These are phyloP conservation scores for Epichloe sp. DNA, from an alignment of 2,329 filamentous ascomycete species.

Conservation along the genomic window DNA sequence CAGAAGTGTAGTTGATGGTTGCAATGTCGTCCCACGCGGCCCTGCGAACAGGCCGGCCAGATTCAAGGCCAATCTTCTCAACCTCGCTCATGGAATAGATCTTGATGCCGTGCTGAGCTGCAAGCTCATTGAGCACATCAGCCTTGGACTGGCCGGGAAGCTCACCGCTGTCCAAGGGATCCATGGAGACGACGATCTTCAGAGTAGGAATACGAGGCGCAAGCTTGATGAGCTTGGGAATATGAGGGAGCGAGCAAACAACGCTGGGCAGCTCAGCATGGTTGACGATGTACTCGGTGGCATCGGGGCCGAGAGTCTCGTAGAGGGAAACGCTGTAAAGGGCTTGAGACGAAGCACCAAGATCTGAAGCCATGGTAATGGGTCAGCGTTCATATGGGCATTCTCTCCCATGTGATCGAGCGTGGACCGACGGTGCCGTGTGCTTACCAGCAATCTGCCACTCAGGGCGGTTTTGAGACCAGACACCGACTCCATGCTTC, in stretches of 20 bases:
- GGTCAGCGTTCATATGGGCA: background rate
- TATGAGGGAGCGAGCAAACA: conserved; percentile 65
- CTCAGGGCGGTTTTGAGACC: conserved; percentile 76
- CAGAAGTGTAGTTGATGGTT: conserved; percentile 86
- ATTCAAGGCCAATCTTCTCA: conserved; percentile 63
- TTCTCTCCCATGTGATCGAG: background rate
- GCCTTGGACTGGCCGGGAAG: conserved; percentile 60
- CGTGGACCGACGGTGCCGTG: background rate
- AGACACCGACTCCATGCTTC: conserved; percentile 67
- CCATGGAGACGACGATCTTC: conserved; percentile 79
- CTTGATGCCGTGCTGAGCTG: conserved; percentile 57
- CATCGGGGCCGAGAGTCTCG: conserved; percentile 83
- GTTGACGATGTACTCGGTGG: conserved; percentile 92
- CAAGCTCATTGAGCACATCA: conserved; percentile 62
- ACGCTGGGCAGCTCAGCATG: conserved; percentile 68
- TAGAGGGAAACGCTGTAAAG: conserved; percentile 90
- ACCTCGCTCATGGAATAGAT: conserved; percentile 72
- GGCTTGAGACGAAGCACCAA: conserved; percentile 75
- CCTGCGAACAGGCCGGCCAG: conserved; percentile 56
- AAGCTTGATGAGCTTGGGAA: conserved; percentile 70
- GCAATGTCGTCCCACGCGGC: conserved; percentile 64
- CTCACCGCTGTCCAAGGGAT: conserved; percentile 71
- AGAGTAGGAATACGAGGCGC: conserved; percentile 62
- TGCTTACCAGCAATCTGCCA: conserved; percentile 66
- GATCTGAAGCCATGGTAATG: conserved; percentile 40